Evolutionary conservation across 2,329 filamentous ascomycete species (phyloP).

Genomic region (Aspergillus clavatus): DNA sequence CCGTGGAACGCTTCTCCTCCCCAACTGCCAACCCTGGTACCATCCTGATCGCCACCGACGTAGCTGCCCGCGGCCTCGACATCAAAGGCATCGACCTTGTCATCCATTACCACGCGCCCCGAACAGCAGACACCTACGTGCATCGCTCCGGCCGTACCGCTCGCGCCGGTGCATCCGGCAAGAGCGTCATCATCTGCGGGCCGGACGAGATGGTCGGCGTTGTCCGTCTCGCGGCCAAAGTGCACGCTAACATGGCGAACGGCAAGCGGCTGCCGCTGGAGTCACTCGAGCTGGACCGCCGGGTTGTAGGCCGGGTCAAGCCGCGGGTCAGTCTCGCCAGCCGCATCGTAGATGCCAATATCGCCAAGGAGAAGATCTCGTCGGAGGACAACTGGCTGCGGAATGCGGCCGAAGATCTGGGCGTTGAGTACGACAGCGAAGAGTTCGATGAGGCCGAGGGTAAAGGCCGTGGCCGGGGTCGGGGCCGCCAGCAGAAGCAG

Average conservation of each 20-base stretch:
- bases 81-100: slow-evolving; percentile 86
- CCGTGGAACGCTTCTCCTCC: slow-evolving; percentile 80
- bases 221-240: slow-evolving; percentile 76
- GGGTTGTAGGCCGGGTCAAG: slow-evolving; percentile 69
- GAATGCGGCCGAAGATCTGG: slow-evolving; percentile 82
- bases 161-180: slow-evolving; percentile 69
- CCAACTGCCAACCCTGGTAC: slow-evolving; percentile 51
- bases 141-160: slow-evolving; percentile 93
- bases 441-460: slow-evolving; percentile 65
- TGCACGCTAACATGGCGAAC: slow-evolving; percentile 61
- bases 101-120: slow-evolving; percentile 91
- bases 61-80: slow-evolving; percentile 88
- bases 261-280: slow-evolving; percentile 60
- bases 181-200: slow-evolving; percentile 81
- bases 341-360: slow-evolving; percentile 71
- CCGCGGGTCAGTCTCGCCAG: slow-evolving; percentile 77
- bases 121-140: slow-evolving; percentile 87
- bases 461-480: slow-evolving; percentile 56
- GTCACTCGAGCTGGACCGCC: slow-evolving; percentile 77
- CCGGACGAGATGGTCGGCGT: slow-evolving; percentile 88
- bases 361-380: slow-evolving; percentile 82
- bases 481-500: slow-evolving; percentile 71
- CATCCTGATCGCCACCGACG: slow-evolving; percentile 87
- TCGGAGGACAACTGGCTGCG: slow-evolving; percentile 82
- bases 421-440: slow-evolving; percentile 88